A percentile compares a stretch with the other conserved stretches of the same genome.
Conservation (phyloP, 768 basidiomycete genomes). For the Panaeolus papilionaceus region DNA sequence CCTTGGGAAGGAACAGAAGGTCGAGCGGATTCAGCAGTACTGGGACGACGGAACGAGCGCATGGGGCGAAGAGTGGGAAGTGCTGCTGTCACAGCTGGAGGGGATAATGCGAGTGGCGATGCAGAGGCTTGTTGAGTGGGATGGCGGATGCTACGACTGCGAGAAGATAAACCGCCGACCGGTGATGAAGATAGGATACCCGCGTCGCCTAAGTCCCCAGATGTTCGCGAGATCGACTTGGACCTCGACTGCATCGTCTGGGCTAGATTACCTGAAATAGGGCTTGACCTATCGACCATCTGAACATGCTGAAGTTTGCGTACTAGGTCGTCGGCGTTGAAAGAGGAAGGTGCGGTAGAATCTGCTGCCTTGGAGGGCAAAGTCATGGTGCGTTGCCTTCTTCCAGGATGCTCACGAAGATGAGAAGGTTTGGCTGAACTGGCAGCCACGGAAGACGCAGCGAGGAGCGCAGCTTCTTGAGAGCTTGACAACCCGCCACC, state of each 20-base stretch:
- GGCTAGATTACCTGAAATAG: not conserved
- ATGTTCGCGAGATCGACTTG: constrained; percentile 25
- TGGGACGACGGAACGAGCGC: constrained; percentile 67
- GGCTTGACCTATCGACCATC: constrained; percentile 27
- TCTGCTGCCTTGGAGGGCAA: constrained; percentile 44
- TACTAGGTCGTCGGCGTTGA: constrained; percentile 65
- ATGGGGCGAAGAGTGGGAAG: constrained; percentile 47
- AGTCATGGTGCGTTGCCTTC: constrained; percentile 50
- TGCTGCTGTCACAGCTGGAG: constrained; percentile 26
- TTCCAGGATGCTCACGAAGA: constrained; percentile 23
- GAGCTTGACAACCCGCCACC: constrained; percentile 36
- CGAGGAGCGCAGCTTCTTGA: constrained; percentile 45
- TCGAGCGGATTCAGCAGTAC: constrained; percentile 14
- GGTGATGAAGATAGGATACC: not conserved
- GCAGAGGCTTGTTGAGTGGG: constrained; percentile 30
- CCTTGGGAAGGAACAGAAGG: not conserved
- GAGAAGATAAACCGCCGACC: constrained; percentile 4
- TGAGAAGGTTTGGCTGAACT: constrained; percentile 19
- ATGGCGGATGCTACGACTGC: constrained; percentile 23
- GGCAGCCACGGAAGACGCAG: constrained; percentile 34
- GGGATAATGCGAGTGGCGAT: constrained; percentile 25
- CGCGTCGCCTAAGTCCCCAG: constrained; percentile 19
- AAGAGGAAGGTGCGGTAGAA: constrained; percentile 30
- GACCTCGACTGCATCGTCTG: constrained; percentile 17
- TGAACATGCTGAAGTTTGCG: constrained; percentile 62